Base-by-base conservation (phyloP, 1,139 yeast species). In the Suhomyces coccinellae region DNA sequence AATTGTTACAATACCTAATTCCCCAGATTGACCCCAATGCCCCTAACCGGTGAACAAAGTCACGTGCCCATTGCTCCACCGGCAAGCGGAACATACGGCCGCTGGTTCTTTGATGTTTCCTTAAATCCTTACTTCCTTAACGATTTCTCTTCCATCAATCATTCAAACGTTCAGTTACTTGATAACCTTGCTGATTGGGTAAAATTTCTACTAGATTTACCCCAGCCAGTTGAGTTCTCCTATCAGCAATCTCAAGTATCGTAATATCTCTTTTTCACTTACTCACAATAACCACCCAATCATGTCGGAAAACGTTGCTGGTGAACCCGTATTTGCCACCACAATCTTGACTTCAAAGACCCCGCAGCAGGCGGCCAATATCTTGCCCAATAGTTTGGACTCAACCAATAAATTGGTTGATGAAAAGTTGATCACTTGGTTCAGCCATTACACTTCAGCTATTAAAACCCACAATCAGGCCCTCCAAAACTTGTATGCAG, bases 261-360 rank as follows among this genome's bases (percentile, higher is more conserved):
- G 24, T 20, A 20, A 20, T 5, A 4, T 9, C 24, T 20, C 24
- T 20, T 20, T 20, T 20, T 20, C 24, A 20, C 24, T 20, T 20
- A 20, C 24, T 20, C 24, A 20, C 8, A 20, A 20, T 24, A 34
- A 9, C 16, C 40, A 6, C 14, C 28, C 30, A 30, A 33, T 17
- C 40, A 40, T 44, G 46, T 31, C 46, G 13, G 39, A 37, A 16
- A 24, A 27, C 20, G 27, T 33, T 16, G 41, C 35, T 17, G 47
- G 38, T 6, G 42, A 37, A 16, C 16, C 44, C 49, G 53, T 55
- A 36, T 72, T 65, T 46, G 67, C 73, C 47, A 73, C 79, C 12
- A 57, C 75, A 12, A 69, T 74, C 33, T 64, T 74, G 47, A 74
- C 79, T 2, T 64, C 73, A 36, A 72, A 71, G 58, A 50, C 72